phyloP scores from a whole-genome alignment of 73 alveolate species.

The Blepharisma japonicum region DNA sequence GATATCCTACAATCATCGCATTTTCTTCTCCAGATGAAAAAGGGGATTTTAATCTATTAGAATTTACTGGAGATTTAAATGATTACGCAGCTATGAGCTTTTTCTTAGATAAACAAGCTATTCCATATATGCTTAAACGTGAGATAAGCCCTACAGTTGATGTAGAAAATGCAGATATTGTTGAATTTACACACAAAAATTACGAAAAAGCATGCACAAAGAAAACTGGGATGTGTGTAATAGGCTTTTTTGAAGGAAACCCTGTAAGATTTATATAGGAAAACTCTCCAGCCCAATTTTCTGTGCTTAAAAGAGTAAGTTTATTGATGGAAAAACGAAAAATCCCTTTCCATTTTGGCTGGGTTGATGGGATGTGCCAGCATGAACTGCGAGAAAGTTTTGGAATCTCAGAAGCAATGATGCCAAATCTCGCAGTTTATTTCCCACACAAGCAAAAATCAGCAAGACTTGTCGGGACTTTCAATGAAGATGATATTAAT shows the following conservation, averaged over 20 bases:
- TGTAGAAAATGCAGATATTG: background rate
- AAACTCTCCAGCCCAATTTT: background rate
- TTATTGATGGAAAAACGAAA: background rate
- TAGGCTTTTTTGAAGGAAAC: background rate
- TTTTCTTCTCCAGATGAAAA: background rate
- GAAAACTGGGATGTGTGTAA: background rate
- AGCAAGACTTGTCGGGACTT: background rate
- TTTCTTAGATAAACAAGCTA: background rate
- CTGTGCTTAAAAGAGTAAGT: background rate
- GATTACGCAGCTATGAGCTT: background rate
- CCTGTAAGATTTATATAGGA: background rate
- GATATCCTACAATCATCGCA: background rate
- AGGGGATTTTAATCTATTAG: background rate
- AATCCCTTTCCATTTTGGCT: background rate
- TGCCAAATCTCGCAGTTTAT: slow-evolving; percentile 2
- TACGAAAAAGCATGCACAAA: background rate
- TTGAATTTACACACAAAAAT: background rate
- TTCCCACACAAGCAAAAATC: background rate
- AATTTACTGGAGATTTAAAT: background rate
- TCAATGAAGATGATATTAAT: background rate
- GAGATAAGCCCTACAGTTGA: background rate
- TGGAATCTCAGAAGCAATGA: background rate
- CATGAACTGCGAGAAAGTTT: background rate
- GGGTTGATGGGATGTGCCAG: slow-evolving; percentile 5
- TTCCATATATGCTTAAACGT: background rate